A percentile compares a stretch with the other conserved stretches of the same genome.
Conservation (phyloP, 768 basidiomycete species). For the Kwoniella newhampshirensis region DNA sequence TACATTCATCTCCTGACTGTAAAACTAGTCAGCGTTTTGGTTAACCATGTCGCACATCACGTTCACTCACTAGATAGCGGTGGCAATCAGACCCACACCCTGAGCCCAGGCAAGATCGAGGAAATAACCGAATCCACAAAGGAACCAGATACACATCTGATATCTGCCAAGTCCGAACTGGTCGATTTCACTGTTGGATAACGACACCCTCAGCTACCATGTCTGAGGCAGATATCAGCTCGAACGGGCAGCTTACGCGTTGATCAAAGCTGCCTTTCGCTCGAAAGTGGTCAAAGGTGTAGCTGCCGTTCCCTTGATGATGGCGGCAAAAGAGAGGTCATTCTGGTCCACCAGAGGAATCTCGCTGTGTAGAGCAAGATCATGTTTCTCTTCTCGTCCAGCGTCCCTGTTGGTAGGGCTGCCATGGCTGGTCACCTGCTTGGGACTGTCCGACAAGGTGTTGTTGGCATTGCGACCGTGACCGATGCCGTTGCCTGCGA, state of each 20-base stretch:
- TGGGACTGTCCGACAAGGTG: too few species aligned
- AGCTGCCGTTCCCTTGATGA: slow-evolving; percentile 34
- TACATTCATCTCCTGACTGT: slow-evolving; percentile 43
- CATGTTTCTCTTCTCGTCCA: slow-evolving; percentile 5
- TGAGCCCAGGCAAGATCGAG: slow-evolving; percentile 54
- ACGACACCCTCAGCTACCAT: background rate
- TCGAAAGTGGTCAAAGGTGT: slow-evolving; percentile 45
- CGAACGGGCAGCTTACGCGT: slow-evolving; percentile 39
- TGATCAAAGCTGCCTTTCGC: slow-evolving; percentile 52
- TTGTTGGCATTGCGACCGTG: too few species aligned
- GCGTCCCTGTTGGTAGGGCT: too few species aligned
- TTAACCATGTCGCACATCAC: slow-evolving; percentile 2
- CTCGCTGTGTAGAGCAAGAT: slow-evolving; percentile 5
- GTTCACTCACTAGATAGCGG: slow-evolving; percentile 43
- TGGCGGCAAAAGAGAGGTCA: slow-evolving; percentile 10
- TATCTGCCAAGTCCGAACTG: slow-evolving; percentile 49
- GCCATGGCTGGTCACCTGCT: too few species aligned
- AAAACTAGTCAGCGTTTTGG: background rate
- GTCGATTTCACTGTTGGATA: slow-evolving; percentile 45
- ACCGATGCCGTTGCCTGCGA: too few species aligned
- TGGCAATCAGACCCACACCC: slow-evolving; percentile 48
- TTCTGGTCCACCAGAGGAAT: slow-evolving; percentile 9
- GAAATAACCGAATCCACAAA: slow-evolving; percentile 55
- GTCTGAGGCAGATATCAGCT: background rate
- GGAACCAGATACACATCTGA: slow-evolving; percentile 51